Evolutionary conservation across 805 yeast genomes (phyloP).

Genomic region (Wickerhamomyces alni): DNA sequence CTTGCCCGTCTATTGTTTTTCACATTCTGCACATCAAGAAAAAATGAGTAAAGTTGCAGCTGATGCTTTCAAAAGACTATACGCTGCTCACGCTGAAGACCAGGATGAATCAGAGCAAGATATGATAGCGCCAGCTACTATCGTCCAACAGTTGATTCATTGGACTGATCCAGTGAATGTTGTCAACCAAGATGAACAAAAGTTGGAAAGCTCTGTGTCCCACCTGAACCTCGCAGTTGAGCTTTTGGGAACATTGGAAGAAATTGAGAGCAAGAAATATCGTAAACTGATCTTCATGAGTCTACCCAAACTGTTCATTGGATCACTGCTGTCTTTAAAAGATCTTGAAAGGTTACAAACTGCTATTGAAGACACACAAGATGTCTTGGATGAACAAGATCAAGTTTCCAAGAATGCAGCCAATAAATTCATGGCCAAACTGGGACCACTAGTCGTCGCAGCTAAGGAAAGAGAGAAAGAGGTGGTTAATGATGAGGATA

Average conservation of each 20-base stretch:
- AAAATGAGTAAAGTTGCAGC: slow-evolving; percentile 57
- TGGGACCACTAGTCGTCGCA: slow-evolving; percentile 15
- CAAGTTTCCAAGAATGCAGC: slow-evolving; percentile 28
- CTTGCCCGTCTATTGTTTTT: slow-evolving; percentile 80
- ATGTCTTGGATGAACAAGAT: slow-evolving; percentile 26
- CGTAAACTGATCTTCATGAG: slow-evolving; percentile 48
- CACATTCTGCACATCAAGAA: slow-evolving; percentile 66
- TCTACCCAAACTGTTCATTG: slow-evolving; percentile 42
- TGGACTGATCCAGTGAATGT: slow-evolving; percentile 82
- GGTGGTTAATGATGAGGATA: slow-evolving; percentile 15
- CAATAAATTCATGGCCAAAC: slow-evolving; percentile 22
- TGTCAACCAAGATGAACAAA: slow-evolving; percentile 42
- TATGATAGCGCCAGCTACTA: slow-evolving; percentile 37
- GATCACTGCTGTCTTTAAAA: slow-evolving; percentile 23
- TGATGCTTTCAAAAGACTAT: slow-evolving; percentile 58
- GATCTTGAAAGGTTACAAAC: slow-evolving; percentile 23
- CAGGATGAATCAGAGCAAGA: slow-evolving; percentile 25
- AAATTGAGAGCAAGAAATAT: slow-evolving; percentile 41
- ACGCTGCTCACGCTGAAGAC: slow-evolving; percentile 35
- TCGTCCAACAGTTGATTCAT: slow-evolving; percentile 65
- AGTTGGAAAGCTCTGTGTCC: slow-evolving; percentile 35
- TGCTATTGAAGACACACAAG: slow-evolving; percentile 24
- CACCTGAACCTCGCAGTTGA: slow-evolving; percentile 55
- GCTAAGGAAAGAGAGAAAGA: slow-evolving; percentile 14
- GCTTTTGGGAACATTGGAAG: slow-evolving; percentile 43